Base-by-base conservation (phyloP, 345 rosid species). In the Citrus sinensis region DNA sequence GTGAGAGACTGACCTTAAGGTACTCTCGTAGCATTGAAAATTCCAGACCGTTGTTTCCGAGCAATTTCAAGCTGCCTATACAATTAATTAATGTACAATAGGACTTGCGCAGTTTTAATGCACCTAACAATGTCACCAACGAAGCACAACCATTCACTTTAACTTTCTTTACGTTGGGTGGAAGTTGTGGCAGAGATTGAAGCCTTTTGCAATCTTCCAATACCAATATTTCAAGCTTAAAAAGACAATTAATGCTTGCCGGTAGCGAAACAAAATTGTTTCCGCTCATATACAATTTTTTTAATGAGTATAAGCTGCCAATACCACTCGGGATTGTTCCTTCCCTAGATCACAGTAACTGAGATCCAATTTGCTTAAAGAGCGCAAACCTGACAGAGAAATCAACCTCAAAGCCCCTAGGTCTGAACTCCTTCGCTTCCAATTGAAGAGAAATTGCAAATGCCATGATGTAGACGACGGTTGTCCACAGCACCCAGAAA, bases 151-250 rank as follows among this genome's bases (percentile, higher is more conserved):
- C 65, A 9, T 9, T 58, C 14, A 79, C 70, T 35, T 2, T 39
- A 20, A 82, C 14, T 11, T 9, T 55, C 19, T 19, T 0, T 8
- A 78, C 11, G 30, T 63, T 73, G 11, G 66, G 46, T 5, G 85
- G 87, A 74, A 85, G 70, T 27, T 42, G 49, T 42, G 49, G 49
- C 49, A 42, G 2, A 42, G 49, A 42, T 10, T 10, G 49, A 10
- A 42, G 79, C 74, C 22, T 70, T 72, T 73, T 66, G 70, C 86
- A 80, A 69, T 35, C 54, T 24, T 70, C 67, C 0, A 42, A 42
- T 0, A 10, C 14, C 10, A 42, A 16, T 10, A 0, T 0, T 42
- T 0, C 4, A 2, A 42, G 49, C 2, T 42, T 42, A 42, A 10
- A 42, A 42, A 42, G 49, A 10, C 49, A 0, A 16, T 42, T 42